Percentiles rank a stretch among this genome's conserved stretches.
Conservation (phyloP, 495 filamentous ascomycete species). For the Annulohypoxylon bovei region DNA sequence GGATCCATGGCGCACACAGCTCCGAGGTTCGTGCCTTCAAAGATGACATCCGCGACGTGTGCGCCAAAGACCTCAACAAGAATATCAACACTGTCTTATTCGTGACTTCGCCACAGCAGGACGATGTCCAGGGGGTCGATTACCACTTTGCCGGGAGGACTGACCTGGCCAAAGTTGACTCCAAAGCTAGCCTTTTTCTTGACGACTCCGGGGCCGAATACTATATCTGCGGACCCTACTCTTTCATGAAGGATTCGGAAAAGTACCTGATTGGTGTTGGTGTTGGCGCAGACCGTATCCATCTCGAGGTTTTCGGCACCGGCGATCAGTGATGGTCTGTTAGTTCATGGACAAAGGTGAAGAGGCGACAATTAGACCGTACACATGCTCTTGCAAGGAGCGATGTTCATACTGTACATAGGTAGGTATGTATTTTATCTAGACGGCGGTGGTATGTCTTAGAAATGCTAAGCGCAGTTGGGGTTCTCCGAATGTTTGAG, state of each 20-base stretch:
- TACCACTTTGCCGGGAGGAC: slow-evolving; percentile 67
- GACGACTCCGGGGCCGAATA: slow-evolving; percentile 66
- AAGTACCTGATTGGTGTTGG: slow-evolving; percentile 59
- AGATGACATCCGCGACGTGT: slow-evolving; percentile 58
- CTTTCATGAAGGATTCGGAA: slow-evolving; percentile 71
- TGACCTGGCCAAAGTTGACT: slow-evolving; percentile 63
- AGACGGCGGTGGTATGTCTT: not conserved
- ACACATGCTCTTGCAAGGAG: not conserved
- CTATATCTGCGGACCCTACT: slow-evolving; percentile 73
- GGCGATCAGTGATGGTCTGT: slow-evolving; percentile 50
- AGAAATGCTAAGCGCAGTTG: not conserved
- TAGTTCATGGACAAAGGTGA: not conserved
- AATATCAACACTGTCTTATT: slow-evolving; percentile 55
- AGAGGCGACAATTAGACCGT: not conserved
- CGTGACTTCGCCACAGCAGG: slow-evolving; percentile 49
- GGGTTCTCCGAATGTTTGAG: no score
- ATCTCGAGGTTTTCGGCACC: slow-evolving; percentile 75
- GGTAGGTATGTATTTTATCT: not conserved
- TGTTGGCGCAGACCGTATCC: slow-evolving; percentile 63
- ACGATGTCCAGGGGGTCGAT: slow-evolving; percentile 63
- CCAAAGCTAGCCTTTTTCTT: slow-evolving; percentile 62
- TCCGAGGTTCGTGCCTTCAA: slow-evolving; percentile 61
- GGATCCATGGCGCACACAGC: slow-evolving; percentile 69
- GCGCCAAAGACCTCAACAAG: slow-evolving; percentile 48
- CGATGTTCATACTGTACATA: slow-evolving; percentile 4